Conservation (phyloP, 768 basidiomycete species). For the Austroboletus festivus region DNA sequence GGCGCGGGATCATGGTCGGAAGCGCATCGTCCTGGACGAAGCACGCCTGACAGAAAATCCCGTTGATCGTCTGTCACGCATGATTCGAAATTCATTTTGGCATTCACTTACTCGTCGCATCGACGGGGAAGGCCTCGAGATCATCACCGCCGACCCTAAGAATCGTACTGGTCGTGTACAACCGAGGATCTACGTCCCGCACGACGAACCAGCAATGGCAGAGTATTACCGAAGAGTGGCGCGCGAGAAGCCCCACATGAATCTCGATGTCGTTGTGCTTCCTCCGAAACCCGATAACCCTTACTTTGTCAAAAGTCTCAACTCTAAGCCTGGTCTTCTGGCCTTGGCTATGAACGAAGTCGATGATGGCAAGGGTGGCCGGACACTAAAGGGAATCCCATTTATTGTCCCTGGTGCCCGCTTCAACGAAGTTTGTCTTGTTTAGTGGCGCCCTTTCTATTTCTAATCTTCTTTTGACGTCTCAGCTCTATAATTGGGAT, state of each 20-base stretch:
- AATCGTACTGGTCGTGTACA: conserved; percentile 88
- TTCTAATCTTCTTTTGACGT: conserved; percentile 5
- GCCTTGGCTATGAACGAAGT: conserved; percentile 95
- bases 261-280: conserved; percentile 87
- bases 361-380: conserved; percentile 73
- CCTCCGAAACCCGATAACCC: conserved; percentile 87
- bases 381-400: conserved; percentile 87
- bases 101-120: conserved; percentile 94
- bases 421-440: conserved; percentile 78
- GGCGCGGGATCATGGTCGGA: conserved; percentile 90
- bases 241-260: conserved; percentile 87
- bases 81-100: conserved; percentile 99
- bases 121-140: conserved; percentile 95
- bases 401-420: conserved; percentile 96
- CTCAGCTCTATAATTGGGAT: conserved; percentile 90
- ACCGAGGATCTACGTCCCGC: conserved; percentile 92
- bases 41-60: conserved; percentile 97
- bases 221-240: conserved; percentile 94
- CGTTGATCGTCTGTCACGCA: conserved; percentile 91
- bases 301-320: conserved; percentile 85
- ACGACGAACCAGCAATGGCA: conserved; percentile 90
- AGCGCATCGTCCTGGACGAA: conserved; percentile 98
- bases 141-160: conserved; percentile 97
- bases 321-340: conserved; percentile 90
- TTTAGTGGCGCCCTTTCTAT: neutral